Base-by-base conservation (phyloP, 2,329 filamentous ascomycete species). In the Cladosporium sp. region DNA sequence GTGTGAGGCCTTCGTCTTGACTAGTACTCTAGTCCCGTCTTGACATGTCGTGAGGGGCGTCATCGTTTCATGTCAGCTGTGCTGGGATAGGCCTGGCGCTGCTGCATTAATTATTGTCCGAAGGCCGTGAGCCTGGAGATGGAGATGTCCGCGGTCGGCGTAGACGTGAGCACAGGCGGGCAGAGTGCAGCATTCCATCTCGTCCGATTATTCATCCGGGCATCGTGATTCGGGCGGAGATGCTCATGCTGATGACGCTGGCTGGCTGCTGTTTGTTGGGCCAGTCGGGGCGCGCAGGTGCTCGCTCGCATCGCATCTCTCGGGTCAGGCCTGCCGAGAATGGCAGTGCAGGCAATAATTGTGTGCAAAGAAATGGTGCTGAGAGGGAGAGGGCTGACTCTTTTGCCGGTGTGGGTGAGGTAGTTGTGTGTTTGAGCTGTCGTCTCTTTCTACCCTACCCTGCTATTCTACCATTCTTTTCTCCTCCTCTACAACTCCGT, bases 181-280 rank as follows among this genome's bases (percentile, higher is more conserved):
- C 25, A 48, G 39, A 48, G 25, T 32, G 18, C 25, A 48, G 36
- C 36, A 60, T 60, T 60, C 18, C 39, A 32, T 7, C n/a, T n/a
- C n/a, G n/a, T n/a, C 21, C 25, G 57, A 59, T 59, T 59, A 49
- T 46, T 48, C 36, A 60, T 32, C 23, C 25, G 39, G 14, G 2
- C 23, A 60, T 60, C 58, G 58, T 26, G 36, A 60, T 48, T 60
- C 58, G 58, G 58, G 58, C 26, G 25, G n/a, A 32, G 11, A 21
- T n/a, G 21, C 23, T 46, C 26, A 3, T 54, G 49, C 7, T 54
- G 58, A 39, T 46, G 57, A 43, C n/a, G 18, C 13, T 57, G 11
- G 26, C 18, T 23, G 21, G 7, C n/a, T 39, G 21, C 23, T n/a
- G 54, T 54, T 57, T 57, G 54, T 57, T 57, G 54, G 54, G 54